Percentiles rank a stretch among this genome's conserved stretches.
Evolutionary conservation across 2,329 filamentous ascomycete species (phyloP).

Genomic region (Helminthosporium solani): DNA sequence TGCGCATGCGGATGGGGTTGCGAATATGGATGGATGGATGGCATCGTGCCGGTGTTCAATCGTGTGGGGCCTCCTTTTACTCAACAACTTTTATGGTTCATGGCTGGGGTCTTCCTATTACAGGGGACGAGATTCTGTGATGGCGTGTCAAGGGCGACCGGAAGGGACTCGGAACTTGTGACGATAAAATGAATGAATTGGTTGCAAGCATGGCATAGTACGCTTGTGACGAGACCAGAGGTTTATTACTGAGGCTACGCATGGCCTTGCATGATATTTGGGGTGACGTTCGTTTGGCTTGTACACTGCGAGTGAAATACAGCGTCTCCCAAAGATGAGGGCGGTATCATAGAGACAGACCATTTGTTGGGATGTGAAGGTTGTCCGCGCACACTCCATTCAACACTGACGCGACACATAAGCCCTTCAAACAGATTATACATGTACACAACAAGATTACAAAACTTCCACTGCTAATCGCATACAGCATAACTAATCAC

Average conservation of each 20-base stretch:
- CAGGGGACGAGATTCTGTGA: slow-evolving; percentile 26
- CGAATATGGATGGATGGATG: slow-evolving; percentile 18
- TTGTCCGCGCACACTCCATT: too few relatives aligned
- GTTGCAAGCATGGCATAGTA: slow-evolving; percentile 32
- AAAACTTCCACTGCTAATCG: neutral
- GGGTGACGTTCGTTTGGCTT: neutral
- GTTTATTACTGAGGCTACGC: neutral
- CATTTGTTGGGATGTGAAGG: too few relatives aligned
- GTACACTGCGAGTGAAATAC: neutral
- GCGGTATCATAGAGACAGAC: too few relatives aligned
- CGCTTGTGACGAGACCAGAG: slow-evolving; percentile 11
- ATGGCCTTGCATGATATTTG: neutral
- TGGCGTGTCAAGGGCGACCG: slow-evolving; percentile 21
- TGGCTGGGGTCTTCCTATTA: slow-evolving; percentile 24
- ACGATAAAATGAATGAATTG: slow-evolving; percentile 45
- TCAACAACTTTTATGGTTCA: slow-evolving; percentile 16
- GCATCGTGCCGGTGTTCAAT: slow-evolving; percentile 41
- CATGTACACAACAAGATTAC: neutral
- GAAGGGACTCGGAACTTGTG: slow-evolving; percentile 37
- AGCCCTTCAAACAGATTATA: too few relatives aligned
- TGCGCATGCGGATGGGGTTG: slow-evolving; percentile 9
- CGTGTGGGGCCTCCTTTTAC: slow-evolving; percentile 31
- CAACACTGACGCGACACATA: too few relatives aligned
- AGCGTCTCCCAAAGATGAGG: too few relatives aligned
- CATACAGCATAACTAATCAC: neutral